These are phyloP conservation scores for Grigorovia yakushimaensis DNA, from an alignment of 805 yeast genomes.

Conservation along the genomic window DNA sequence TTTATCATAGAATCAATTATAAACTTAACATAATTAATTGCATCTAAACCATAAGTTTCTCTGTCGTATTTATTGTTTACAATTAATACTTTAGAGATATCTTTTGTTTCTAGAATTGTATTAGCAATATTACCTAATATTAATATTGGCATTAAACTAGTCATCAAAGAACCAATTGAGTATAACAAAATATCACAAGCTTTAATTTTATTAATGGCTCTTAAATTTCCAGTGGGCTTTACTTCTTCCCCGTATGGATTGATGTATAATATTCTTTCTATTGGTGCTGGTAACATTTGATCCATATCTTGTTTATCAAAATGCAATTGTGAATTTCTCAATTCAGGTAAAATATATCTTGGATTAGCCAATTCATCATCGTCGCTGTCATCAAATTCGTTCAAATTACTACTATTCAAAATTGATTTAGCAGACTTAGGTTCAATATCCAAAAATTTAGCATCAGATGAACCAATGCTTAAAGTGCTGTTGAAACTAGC, in stretches of 20 bases:
- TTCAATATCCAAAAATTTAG: neutral
- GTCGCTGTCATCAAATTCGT: conserved; percentile 33
- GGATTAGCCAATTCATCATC: conserved; percentile 54
- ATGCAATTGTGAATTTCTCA: conserved; percentile 63
- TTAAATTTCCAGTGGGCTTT: conserved; percentile 58
- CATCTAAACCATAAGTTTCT: conserved; percentile 64
- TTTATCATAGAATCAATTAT: conserved; percentile 32
- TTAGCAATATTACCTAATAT: conserved; percentile 64
- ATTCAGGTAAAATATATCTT: conserved; percentile 51
- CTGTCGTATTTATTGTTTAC: conserved; percentile 71
- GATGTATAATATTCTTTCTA: conserved; percentile 63
- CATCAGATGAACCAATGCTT: neutral
- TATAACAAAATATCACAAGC: conserved; percentile 50
- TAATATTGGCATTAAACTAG: conserved; percentile 74
- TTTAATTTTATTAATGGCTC: conserved; percentile 44
- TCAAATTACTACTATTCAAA: conserved; percentile 9
- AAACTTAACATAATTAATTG: conserved; percentile 46
- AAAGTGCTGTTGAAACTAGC: neutral
- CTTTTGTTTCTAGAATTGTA: conserved; percentile 35
- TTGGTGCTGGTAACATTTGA: conserved; percentile 63
- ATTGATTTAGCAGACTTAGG: neutral
- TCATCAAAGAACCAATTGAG: conserved; percentile 83
- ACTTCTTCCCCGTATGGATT: conserved; percentile 85
- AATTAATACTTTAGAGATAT: conserved; percentile 43
- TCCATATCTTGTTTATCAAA: conserved; percentile 47